Base-by-base conservation (phyloP, 1,284 basidiomycete genomes). In the Puccinia brachypodii region DNA sequence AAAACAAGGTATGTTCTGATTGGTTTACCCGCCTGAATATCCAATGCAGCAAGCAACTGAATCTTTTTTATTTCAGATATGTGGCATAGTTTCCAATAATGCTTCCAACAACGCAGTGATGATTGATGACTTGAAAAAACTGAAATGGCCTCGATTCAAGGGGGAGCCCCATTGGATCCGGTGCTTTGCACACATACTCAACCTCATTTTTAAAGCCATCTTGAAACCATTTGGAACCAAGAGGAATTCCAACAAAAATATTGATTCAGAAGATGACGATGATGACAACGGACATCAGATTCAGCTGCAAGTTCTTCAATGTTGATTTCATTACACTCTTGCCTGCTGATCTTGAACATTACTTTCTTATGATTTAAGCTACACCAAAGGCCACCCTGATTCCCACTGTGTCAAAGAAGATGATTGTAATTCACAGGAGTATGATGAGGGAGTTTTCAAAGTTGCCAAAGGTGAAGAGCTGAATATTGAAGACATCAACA, bases 111-210 rank as follows among this genome's bases (percentile, higher is more conserved):
- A 58, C 25, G 19, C 56, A n/a, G 56, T 58, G 19, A 58, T 58
- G 56, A 28, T 58, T 28, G 25, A 58, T n/a, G 56, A 58, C 22
- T 28, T 58, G 25, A 58, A 58, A 28, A 58, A 58, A 28, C 25
- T 58, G 25, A 58, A 58, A 58, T 58, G 56, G 56, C 56, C 56
- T 58, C 56, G 25, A 22, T 58, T 58, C 56, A 58, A 58, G 25
- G 56, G 56, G 22, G 56, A 58, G 25, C 56, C 56, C 25, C 56
- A 58, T 58, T 58, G 56, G 56, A 58, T 58, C 19, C 56, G 25
- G 22, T 58, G 56, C 56, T 58, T 58, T 58, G 56, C 56, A 8
- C 56, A 58, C 25, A 58, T 58, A 58, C 19, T 58, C 22, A 58
- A 58, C 56, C 56, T 58, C 25, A 58, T 62, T 25, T 3, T 25